Conservation (phyloP, 352 stramenopile genomes). For the Phytophthora palmivora region DNA sequence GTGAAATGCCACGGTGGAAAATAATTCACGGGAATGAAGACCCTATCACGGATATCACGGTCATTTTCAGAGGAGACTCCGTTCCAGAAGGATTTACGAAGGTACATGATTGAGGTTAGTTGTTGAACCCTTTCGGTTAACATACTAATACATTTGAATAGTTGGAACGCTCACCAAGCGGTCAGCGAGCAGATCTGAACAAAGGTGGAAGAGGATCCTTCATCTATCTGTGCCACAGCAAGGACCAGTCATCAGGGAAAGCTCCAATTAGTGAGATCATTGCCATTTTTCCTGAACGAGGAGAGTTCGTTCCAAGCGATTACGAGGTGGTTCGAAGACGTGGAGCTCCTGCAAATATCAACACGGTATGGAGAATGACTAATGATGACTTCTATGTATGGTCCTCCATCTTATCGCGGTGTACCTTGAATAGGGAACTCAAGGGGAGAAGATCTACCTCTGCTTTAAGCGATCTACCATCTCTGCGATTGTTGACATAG, state of each 20-base stretch:
- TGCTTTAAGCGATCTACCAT: constrained; percentile 76
- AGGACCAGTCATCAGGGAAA: constrained; percentile 54
- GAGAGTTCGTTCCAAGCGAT: constrained; percentile 77
- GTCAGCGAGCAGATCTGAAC: constrained; percentile 81
- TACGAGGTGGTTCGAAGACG: constrained; percentile 79
- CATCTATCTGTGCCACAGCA: constrained; percentile 76
- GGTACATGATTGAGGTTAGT: constrained; percentile 35
- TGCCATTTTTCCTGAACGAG: constrained; percentile 76
- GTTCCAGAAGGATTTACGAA: constrained; percentile 78
- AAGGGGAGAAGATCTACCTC: constrained; percentile 84
- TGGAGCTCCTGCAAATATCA: constrained; percentile 72
- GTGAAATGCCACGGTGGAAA: constrained; percentile 52
- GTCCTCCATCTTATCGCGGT: background rate
- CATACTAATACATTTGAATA: constrained; percentile 19
- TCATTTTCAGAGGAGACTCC: constrained; percentile 81
- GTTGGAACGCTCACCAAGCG: constrained; percentile 79
- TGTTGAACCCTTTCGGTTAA: background rate
- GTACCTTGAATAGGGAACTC: constrained; percentile 55
- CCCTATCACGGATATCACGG: constrained; percentile 73
- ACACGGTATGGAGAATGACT: constrained; percentile 50
- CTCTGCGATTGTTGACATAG: constrained; percentile 70
- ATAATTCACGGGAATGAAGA: constrained; percentile 49
- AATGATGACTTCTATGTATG: background rate
- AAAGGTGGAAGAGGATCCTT: constrained; percentile 82
- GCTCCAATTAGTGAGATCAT: constrained; percentile 82